These are phyloP conservation scores for Exsudoporus frostii DNA, from an alignment of 768 basidiomycete genomes.

Conservation along the genomic window DNA sequence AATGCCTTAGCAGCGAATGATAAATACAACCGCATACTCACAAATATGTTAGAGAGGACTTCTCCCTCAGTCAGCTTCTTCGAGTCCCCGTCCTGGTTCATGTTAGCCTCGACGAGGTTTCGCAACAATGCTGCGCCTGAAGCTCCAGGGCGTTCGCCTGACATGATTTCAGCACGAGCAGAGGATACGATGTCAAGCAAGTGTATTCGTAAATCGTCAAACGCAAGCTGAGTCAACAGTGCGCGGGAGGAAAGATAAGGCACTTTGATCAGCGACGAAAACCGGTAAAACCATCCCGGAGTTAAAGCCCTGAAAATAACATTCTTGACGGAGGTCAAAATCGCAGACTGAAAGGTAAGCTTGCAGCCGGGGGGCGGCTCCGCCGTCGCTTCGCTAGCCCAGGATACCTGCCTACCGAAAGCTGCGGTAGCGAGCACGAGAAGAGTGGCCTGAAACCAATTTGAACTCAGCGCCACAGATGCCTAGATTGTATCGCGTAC, in stretches of 20 bases:
- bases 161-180: slow-evolving; percentile 36
- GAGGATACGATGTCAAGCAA: slow-evolving; percentile 41
- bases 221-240: slow-evolving; percentile 30
- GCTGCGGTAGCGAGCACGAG: slow-evolving; percentile 40
- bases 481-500: slow-evolving; percentile 4
- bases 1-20: not conserved
- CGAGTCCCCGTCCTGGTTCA: slow-evolving; percentile 31
- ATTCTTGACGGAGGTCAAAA: slow-evolving; percentile 17
- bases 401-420: slow-evolving; percentile 39
- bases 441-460: slow-evolving; percentile 30
- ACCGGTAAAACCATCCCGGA: slow-evolving; percentile 33
- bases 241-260: slow-evolving; percentile 36
- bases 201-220: slow-evolving; percentile 37
- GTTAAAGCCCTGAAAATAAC: slow-evolving; percentile 30
- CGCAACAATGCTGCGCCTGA: slow-evolving; percentile 39
- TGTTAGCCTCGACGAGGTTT: slow-evolving; percentile 48
- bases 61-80: slow-evolving; percentile 43
- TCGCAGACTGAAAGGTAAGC: slow-evolving; percentile 38
- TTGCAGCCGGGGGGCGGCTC: slow-evolving; percentile 29
- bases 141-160: slow-evolving; percentile 19
- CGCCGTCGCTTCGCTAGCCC: slow-evolving; percentile 29
- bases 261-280: slow-evolving; percentile 26
- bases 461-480: not conserved
- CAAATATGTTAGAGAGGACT: slow-evolving; percentile 47
- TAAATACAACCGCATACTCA: slow-evolving; percentile 21